Evolutionary conservation across 73 alveolate species (phyloP).

Genomic region (Chromera velia): DNA sequence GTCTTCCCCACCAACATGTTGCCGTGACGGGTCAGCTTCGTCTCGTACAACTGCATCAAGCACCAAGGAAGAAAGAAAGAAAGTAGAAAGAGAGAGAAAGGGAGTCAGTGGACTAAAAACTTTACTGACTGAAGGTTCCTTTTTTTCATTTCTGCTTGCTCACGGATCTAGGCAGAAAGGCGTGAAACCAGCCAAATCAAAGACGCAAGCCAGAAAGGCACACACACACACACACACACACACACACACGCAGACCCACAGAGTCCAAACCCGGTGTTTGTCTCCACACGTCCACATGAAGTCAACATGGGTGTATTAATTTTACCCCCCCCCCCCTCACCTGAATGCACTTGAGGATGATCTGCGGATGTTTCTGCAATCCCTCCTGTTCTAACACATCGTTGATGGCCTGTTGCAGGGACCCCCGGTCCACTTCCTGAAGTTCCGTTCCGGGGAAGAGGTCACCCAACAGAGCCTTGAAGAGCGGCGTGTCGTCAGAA

Average conservation of each 20-base stretch:
- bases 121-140: no score
- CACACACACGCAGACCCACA: no score
- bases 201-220: no score
- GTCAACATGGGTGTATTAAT: no score
- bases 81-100: constrained; percentile 11
- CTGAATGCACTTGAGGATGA: constrained; percentile 57
- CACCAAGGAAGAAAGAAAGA: constrained; percentile 49
- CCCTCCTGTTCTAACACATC: constrained; percentile 49
- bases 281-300: no score
- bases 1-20: constrained; percentile 97
- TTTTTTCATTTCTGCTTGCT: no score
- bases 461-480: constrained; percentile 91
- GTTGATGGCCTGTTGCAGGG: constrained; percentile 27
- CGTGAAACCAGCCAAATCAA: no score
- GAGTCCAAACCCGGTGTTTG: no score
- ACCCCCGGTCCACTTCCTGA: constrained; percentile 57
- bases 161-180: no score
- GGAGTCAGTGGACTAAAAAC: not conserved
- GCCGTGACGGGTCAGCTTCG: constrained; percentile 47
- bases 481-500: constrained; percentile 91
- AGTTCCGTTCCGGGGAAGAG: constrained; percentile 92
- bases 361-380: constrained; percentile 56
- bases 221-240: no score
- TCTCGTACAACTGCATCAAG: not conserved
- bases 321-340: no score